Evolutionary conservation across 225 moss, liverwort and hornwort genomes (phyloP).

Genomic region (Sphagnum contortum): DNA sequence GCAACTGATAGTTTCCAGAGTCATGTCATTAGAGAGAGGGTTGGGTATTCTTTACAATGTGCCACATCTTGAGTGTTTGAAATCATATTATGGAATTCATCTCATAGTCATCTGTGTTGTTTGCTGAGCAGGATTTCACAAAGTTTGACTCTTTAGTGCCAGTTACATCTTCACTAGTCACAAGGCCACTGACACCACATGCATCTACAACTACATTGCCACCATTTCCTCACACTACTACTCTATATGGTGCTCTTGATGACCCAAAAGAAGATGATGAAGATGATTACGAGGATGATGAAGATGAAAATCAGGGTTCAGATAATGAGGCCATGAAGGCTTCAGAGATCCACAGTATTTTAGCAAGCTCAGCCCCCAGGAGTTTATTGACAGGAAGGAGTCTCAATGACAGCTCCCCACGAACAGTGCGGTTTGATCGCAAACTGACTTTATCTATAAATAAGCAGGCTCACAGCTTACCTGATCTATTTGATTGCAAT

Average conservation of each 20-base stretch:
- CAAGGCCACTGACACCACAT: slow-evolving; percentile 16
- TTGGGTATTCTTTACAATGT: too few species aligned
- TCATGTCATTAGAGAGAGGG: too few species aligned
- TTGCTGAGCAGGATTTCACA: slow-evolving; percentile 35
- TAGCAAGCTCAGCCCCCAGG: background rate
- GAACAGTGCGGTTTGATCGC: too few species aligned
- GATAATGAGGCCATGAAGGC: background rate
- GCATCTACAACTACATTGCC: slow-evolving; percentile 44
- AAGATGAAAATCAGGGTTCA: too few species aligned
- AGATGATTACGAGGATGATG: too few species aligned
- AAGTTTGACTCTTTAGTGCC: slow-evolving; percentile 77
- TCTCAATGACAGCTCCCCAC: too few species aligned
- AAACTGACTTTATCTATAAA: too few species aligned
- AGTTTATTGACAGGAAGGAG: background rate
- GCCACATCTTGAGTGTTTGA: too few species aligned
- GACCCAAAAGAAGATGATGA: background rate
- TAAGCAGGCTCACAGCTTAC: slow-evolving; percentile 17
- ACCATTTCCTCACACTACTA: slow-evolving; percentile 7
- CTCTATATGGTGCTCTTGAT: too few species aligned
- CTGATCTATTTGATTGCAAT: slow-evolving; percentile 16
- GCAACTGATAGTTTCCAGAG: too few species aligned
- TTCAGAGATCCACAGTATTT: background rate
- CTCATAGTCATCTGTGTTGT: too few species aligned
- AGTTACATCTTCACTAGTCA: slow-evolving; percentile 43
- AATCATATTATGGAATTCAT: too few species aligned